Conservation (phyloP, 192 early-diverging fungal species). For the Linnemannia hyalina region DNA sequence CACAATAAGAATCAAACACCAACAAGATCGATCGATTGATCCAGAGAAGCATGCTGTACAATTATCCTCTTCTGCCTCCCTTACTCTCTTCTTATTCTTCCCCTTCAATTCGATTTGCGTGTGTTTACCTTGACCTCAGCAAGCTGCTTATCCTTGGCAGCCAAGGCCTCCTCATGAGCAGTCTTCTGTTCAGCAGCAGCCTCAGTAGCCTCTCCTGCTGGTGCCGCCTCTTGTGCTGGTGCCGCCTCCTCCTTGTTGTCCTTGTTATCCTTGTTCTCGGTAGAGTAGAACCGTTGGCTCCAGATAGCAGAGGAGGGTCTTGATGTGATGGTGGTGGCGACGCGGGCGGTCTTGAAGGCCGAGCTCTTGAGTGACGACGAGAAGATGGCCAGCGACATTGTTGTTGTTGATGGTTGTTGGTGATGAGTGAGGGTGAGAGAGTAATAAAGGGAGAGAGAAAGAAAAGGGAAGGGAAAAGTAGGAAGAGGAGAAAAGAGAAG, state of each 20-base stretch:
- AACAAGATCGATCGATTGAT: background rate
- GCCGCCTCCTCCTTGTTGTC: constrained; percentile 35
- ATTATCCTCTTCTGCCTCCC: background rate
- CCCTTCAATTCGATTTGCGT: background rate
- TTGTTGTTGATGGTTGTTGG: background rate
- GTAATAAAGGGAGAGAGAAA: background rate
- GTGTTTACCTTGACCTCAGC: constrained; percentile 79
- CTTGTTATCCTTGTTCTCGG: constrained; percentile 52
- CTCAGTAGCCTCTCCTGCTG: constrained; percentile 11
- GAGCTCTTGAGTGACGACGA: constrained; percentile 41
- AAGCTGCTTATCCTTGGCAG: constrained; percentile 85
- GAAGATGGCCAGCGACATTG: constrained; percentile 30
- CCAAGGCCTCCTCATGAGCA: constrained; percentile 57
- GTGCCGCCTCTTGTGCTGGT: constrained; percentile 16
- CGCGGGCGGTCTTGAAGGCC: constrained; percentile 29
- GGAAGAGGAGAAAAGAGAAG: background rate
- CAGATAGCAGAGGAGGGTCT: constrained; percentile 29
- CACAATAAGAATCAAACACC: background rate
- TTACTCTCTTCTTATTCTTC: background rate
- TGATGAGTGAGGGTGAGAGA: background rate
- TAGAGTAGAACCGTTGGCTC: constrained; percentile 54
- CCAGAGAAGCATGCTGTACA: background rate
- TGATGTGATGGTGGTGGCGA: constrained; percentile 22
- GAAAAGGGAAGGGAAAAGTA: background rate
- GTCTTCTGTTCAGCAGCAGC: constrained; percentile 23